Base-by-base conservation (phyloP, 148 eudicot genomes). In the Diospyros kaki region DNA sequence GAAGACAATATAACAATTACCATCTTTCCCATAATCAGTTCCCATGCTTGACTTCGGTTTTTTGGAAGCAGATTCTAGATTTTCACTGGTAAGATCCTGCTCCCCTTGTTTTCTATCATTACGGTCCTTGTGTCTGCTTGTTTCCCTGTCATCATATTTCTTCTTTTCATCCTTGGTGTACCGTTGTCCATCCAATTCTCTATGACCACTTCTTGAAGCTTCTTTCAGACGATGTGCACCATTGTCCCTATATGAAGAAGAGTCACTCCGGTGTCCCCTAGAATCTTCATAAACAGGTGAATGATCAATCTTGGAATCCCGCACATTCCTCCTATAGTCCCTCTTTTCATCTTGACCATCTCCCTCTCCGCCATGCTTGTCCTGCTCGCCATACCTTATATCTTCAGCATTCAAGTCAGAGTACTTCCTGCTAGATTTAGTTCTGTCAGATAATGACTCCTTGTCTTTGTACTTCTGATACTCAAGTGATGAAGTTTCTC, bases 321-420 rank as follows among this genome's bases (percentile, higher is more conserved):
- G 83, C 17, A 79, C 81, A 41, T 81, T 85, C 82, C 85, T 89
- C 53, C 75, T 54, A 73, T 81, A 78, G 0, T 87, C 93, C 61
- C 78, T 80, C 76, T 81, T 92, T 66, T 89, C 93, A 81, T 94
- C 90, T 43, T 78, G 80, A 55, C 71, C 43, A 75, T 83, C 85
- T 81, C 78, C 83, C 68, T 80, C 86, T 75, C 86, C 87, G 52
- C 65, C 80, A 76, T 73, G 75, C 72, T 85, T 80, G 69, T 86
- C 91, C 75, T 80, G 81, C 61, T 87, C 88, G 60, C 81, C 83
- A 70, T 76, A 76, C 72, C 71, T 82, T 69, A 48, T 63, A 56
- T 66, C 78, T 61, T 78, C 84, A 80, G 38, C 46, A 45, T 14
- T 70, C 38, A 40, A 64, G 45, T 67, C 68, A 48, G 74, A 73